Conservation (phyloP, 495 filamentous ascomycete genomes). For the Daldinia loculata region DNA sequence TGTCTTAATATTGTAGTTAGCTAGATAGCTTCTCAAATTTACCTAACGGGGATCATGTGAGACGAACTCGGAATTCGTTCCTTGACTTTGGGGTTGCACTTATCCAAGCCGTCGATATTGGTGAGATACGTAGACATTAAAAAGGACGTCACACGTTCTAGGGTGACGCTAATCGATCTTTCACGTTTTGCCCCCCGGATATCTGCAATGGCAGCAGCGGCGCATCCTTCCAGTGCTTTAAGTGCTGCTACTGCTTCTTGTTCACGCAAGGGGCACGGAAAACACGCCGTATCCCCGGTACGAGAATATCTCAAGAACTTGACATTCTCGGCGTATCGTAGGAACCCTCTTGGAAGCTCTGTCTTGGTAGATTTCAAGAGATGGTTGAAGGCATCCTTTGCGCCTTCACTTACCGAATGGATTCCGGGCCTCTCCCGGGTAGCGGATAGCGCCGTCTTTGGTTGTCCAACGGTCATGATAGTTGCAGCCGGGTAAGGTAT, state of each 20-base stretch:
- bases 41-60: conserved; percentile 8
- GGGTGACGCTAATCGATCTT: conserved; percentile 63
- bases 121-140: conserved; percentile 77
- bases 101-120: conserved; percentile 73
- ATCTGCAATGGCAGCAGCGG: conserved; percentile 70
- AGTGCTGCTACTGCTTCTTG: conserved; percentile 72
- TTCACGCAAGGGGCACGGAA: conserved; percentile 76
- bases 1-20: conserved; percentile 61
- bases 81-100: conserved; percentile 67
- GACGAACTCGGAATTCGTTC: conserved; percentile 68
- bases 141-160: conserved; percentile 72
- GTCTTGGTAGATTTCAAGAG: conserved; percentile 39
- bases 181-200: conserved; percentile 51
- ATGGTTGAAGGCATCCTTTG: conserved; percentile 40
- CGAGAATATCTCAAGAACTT: conserved; percentile 44
- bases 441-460: conserved; percentile 7
- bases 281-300: conserved; percentile 48
- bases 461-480: conserved; percentile 36
- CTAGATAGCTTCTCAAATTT: conserved; percentile 9
- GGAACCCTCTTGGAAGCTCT: conserved; percentile 48
- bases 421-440: conserved; percentile 3
- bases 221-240: conserved; percentile 74
- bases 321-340: conserved; percentile 40
- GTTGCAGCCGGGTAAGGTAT: not conserved
- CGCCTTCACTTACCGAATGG: conserved; percentile 41